phyloP scores from a whole-genome alignment of 441 rosid genomes.

The Adansonia rubrostipa region DNA sequence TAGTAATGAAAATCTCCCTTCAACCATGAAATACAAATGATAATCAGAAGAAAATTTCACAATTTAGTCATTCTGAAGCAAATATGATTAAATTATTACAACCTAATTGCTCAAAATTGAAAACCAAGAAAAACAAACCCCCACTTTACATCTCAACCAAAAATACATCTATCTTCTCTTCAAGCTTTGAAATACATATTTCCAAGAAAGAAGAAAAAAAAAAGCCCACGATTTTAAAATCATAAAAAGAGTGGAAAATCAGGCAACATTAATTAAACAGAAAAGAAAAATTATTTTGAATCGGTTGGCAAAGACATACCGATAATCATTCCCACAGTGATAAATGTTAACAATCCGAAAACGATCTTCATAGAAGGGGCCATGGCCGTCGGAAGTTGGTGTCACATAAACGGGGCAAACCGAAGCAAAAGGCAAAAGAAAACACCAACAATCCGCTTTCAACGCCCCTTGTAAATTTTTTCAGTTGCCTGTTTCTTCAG shows the following conservation, averaged over 20 bases:
- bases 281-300: neutral
- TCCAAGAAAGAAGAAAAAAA: constrained; percentile 4
- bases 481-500: neutral
- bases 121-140: neutral
- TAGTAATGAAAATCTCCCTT: neutral
- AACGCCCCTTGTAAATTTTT: neutral
- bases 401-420: neutral
- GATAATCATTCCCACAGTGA: constrained; percentile 85
- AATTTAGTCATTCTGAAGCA: neutral
- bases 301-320: constrained; percentile 43
- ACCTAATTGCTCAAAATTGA: neutral
- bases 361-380: constrained; percentile 73
- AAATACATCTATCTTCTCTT: too few relatives aligned
- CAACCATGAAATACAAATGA: neutral
- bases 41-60: constrained; percentile 15
- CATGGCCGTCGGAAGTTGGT: constrained; percentile 36
- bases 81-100: neutral
- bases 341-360: constrained; percentile 77
- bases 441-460: neutral
- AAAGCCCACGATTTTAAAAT: constrained; percentile 5
- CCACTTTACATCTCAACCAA: constrained; percentile 8
- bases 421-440: neutral
- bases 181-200: neutral
- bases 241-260: constrained; percentile 4
- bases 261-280: neutral